Percentiles rank a stretch among this genome's conserved stretches.
Evolutionary conservation across 1,284 basidiomycete genomes (phyloP).

Genomic region (Schizophyllum commune): DNA sequence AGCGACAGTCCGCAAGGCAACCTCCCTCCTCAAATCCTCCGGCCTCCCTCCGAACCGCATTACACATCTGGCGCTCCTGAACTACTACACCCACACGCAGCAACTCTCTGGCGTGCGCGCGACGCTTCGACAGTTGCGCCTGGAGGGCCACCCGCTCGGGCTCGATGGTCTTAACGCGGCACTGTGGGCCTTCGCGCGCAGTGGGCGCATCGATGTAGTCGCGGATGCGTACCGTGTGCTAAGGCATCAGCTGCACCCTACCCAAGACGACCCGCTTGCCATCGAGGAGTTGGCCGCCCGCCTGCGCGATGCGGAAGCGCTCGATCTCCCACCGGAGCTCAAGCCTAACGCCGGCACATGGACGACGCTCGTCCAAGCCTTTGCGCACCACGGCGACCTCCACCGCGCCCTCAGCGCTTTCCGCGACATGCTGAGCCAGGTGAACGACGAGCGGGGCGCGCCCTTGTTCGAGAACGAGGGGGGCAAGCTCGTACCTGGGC

Average conservation of each 20-base stretch:
- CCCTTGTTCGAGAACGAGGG: conserved; percentile 19
- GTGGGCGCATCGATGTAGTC: conserved; percentile 47
- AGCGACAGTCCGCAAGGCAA: conserved; percentile 42
- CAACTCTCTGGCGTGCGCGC: conserved; percentile 47
- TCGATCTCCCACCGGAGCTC: conserved; percentile 36
- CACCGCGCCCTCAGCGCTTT: conserved; percentile 50
- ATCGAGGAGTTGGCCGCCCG: conserved; percentile 26
- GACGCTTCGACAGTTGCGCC: conserved; percentile 42
- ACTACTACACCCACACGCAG: conserved; percentile 41
- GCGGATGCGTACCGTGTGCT: conserved; percentile 56
- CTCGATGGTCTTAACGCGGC: conserved; percentile 60
- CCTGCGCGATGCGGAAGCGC: conserved; percentile 31
- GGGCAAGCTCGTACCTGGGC: conserved; percentile 18
- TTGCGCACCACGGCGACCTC: conserved; percentile 67
- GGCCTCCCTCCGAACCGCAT: conserved; percentile 48
- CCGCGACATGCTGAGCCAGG: conserved; percentile 59
- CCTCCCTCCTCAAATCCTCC: conserved; percentile 42
- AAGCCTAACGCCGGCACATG: conserved; percentile 62
- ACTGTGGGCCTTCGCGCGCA: conserved; percentile 56
- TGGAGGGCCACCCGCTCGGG: conserved; percentile 44
- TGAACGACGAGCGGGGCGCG: conserved; percentile 28
- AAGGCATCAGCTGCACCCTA: conserved; percentile 36
- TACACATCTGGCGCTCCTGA: conserved; percentile 52
- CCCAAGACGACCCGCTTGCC: conserved; percentile 15
- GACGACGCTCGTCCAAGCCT: conserved; percentile 57